These are phyloP conservation scores for Psilocybe cubensis DNA, from an alignment of 768 basidiomycete genomes.

Conservation along the genomic window DNA sequence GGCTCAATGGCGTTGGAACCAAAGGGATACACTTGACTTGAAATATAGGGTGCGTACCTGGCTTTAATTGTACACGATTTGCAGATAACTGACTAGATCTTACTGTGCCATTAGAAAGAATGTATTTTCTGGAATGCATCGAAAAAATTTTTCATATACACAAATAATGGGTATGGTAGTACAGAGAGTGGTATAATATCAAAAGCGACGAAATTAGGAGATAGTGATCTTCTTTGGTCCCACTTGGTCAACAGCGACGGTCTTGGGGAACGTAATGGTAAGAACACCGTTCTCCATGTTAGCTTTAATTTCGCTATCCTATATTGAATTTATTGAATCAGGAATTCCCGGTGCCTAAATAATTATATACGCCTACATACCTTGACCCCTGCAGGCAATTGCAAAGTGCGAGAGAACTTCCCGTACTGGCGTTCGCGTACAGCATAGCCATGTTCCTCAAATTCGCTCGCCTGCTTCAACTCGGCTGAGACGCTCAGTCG, in stretches of 20 bases:
- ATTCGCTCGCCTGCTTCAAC: slow-evolving; percentile 31
- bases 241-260: slow-evolving; percentile 30
- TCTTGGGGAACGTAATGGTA: slow-evolving; percentile 57
- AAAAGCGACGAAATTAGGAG: too few species aligned
- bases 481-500: slow-evolving; percentile 57
- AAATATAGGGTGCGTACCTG: too few species aligned
- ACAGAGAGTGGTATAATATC: too few species aligned
- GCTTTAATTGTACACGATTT: too few species aligned
- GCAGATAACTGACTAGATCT: too few species aligned
- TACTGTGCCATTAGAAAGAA: too few species aligned
- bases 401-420: slow-evolving; percentile 47
- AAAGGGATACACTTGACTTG: too few species aligned
- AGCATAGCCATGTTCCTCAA: slow-evolving; percentile 39
- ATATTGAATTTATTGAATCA: slow-evolving; percentile 16
- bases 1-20: too few species aligned
- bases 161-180: not conserved
- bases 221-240: slow-evolving; percentile 35
- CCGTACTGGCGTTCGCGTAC: slow-evolving; percentile 55
- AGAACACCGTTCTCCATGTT: slow-evolving; percentile 56
- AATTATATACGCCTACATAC: slow-evolving; percentile 33
- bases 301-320: slow-evolving; percentile 37
- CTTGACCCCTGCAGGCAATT: slow-evolving; percentile 55
- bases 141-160: too few species aligned
- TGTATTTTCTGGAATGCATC: too few species aligned
- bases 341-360: slow-evolving; percentile 8